Conservation (phyloP, 176 grass and related monocot genomes). For the Bolboschoenus planiculmis region DNA sequence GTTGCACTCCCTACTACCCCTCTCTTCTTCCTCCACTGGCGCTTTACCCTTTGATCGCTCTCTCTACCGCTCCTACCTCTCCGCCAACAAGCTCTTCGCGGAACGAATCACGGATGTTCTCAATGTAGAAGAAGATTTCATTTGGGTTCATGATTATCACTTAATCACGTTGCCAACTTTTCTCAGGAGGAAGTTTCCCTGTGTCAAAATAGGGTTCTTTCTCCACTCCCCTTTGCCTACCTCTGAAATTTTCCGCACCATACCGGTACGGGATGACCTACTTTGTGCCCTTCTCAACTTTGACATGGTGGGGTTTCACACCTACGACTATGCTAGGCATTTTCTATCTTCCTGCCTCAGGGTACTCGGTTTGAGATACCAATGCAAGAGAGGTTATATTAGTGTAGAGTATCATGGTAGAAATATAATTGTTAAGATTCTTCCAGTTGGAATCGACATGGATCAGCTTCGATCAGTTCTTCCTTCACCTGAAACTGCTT, state of each 20-base stretch:
- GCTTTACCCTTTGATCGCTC: slow-evolving; percentile 12
- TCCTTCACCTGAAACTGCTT: slow-evolving; percentile 3
- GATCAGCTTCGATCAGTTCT: not conserved
- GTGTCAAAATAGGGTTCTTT: slow-evolving; percentile 32
- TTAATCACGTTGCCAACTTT: slow-evolving; percentile 30
- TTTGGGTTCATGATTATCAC: slow-evolving; percentile 51
- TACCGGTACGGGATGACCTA: slow-evolving; percentile 20
- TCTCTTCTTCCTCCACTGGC: not conserved
- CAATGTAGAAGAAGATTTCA: slow-evolving; percentile 33
- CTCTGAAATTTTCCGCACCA: slow-evolving; percentile 28
- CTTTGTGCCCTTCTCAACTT: slow-evolving; percentile 35
- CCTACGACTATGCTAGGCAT: slow-evolving; percentile 25
- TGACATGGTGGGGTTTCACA: slow-evolving; percentile 50
- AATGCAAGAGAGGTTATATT: slow-evolving; percentile 3
- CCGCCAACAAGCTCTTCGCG: slow-evolving; percentile 25
- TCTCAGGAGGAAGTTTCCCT: slow-evolving; percentile 30
- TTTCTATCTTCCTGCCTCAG: slow-evolving; percentile 28
- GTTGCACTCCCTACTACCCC: slow-evolving; percentile 37
- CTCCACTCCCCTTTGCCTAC: slow-evolving; percentile 47
- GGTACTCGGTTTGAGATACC: slow-evolving; percentile 15
- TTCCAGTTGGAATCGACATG: slow-evolving; percentile 37
- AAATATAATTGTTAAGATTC: slow-evolving; percentile 24
- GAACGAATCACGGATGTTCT: slow-evolving; percentile 23
- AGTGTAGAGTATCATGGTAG: slow-evolving; percentile 26
- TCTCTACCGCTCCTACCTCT: slow-evolving; percentile 11